Base-by-base conservation (phyloP, 148 eudicot species). In the Rhododendron mucronatum region DNA sequence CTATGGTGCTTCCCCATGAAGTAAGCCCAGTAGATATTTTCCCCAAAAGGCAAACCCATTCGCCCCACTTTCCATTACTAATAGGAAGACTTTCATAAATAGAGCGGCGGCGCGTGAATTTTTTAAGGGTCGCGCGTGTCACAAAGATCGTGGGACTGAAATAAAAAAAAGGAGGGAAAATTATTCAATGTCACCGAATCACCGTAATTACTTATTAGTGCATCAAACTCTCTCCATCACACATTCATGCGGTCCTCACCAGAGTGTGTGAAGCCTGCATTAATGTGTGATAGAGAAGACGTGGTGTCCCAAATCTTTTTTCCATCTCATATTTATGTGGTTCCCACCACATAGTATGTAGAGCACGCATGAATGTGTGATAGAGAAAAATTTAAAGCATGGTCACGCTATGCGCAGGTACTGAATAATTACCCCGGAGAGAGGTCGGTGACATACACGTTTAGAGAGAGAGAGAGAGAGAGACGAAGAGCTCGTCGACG, bases 401-500 rank as follows among this genome's bases (percentile, higher is more conserved):
- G 7, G 7, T 41, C 44, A 41, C 7, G 44, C 5, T 6, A 5
- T 41, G 44, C 44, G 7, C 45, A 41, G 8, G 45, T 1, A 41
- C 45, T 41, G 45, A 41, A 41, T 41, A 41, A 41, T 41, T 47
- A 47, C 50, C 0, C 8, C 16, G 1, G 30, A 67, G 33, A 9
- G 15, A 2, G 14, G 76, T 71, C 76, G 76, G 76, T 71, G 76
- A 30, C 20, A 69, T 69, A 28, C 37, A 69, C 23, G 78, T 37
- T 75, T 15, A 35, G 39, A 33, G 41, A 71, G 78, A 12, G 35
- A 26, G 28, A 44, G 84, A 26, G 45, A 44, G 84, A 41, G 84
- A 11, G 5, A 74, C 47, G 48, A 23, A 71, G 79, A 71, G 80
- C 14, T 83, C 79, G 79, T 28, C 79, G 80, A 83, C 80, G 80